A percentile compares a stretch with the other conserved stretches of the same genome.
phyloP scores from a whole-genome alignment of 2,329 filamentous ascomycete genomes.

The Aspergillus terreus region DNA sequence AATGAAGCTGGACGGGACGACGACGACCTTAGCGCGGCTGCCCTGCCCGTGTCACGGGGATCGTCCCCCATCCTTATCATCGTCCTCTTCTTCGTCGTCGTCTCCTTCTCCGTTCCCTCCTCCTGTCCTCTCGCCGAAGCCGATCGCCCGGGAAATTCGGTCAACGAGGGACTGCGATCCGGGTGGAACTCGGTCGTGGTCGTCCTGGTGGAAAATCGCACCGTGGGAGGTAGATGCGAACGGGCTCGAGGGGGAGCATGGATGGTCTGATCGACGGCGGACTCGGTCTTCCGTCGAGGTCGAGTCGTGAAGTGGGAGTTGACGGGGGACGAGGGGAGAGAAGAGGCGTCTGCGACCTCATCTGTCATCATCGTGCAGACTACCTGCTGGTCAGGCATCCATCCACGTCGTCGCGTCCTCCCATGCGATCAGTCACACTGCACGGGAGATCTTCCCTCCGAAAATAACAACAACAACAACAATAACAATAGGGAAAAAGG shows the following conservation, averaged over 20 bases:
- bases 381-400: background rate
- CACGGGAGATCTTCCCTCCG: background rate
- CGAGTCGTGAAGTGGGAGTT: conserved; percentile 7
- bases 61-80: conserved; percentile 17
- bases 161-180: background rate
- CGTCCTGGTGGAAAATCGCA: background rate
- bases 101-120: background rate
- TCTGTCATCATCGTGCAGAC: background rate
- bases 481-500: background rate
- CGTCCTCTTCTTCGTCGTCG: background rate
- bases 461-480: background rate
- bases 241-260: conserved; percentile 11
- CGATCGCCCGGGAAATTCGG: conserved; percentile 3
- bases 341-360: conserved; percentile 1
- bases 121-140: conserved; percentile 1
- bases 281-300: conserved; percentile 19
- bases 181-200: background rate
- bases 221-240: background rate
- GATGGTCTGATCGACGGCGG: conserved; percentile 13
- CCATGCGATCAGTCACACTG: background rate
- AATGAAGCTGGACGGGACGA: conserved; percentile 15
- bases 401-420: background rate
- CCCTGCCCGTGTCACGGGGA: conserved; percentile 27
- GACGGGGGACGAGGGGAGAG: conserved; percentile 4
- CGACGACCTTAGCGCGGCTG: conserved; percentile 22